A percentile compares a stretch with the other conserved stretches of the same genome.
These are phyloP conservation scores for Solanum appendiculatum DNA, from an alignment of 257 asterid species.

Conservation along the genomic window DNA sequence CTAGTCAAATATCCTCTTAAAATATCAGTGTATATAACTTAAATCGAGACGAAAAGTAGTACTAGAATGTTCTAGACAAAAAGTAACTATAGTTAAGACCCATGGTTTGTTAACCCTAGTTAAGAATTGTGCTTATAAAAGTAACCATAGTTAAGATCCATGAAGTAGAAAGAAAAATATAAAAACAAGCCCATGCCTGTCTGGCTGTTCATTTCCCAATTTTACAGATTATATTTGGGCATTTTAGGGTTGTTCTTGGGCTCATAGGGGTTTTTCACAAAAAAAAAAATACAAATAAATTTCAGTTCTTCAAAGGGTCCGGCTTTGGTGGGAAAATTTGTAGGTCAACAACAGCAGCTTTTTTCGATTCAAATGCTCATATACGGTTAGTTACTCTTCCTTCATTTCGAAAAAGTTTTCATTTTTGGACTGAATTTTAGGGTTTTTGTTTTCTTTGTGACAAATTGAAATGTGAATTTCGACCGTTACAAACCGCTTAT, in stretches of 20 bases:
- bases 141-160: constrained; percentile 20
- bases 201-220: constrained; percentile 6
- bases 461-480: constrained; percentile 6
- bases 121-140: constrained; percentile 7
- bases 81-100: constrained; percentile 16
- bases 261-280: constrained; percentile 24
- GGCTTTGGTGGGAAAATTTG: constrained; percentile 31
- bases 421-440: constrained; percentile 14
- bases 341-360: constrained; percentile 7
- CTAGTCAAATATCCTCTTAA: background rate
- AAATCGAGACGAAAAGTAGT: background rate
- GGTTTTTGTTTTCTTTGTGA: constrained; percentile 10
- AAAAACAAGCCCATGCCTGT: constrained; percentile 17
- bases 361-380: constrained; percentile 15
- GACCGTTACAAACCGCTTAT: constrained; percentile 2
- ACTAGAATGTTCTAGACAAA: background rate
- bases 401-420: background rate
- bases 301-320: constrained; percentile 10
- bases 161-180: background rate
- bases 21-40: background rate
- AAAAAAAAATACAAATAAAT: background rate
- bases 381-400: constrained; percentile 9
- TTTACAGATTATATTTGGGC: constrained; percentile 8
- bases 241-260: constrained; percentile 21
- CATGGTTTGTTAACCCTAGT: constrained; percentile 18